Evolutionary conservation across 1,139 yeast genomes (phyloP), one percentile per base, ranked within the genome.

Genomic region (Geotrichum citri-aurantii): DNA sequence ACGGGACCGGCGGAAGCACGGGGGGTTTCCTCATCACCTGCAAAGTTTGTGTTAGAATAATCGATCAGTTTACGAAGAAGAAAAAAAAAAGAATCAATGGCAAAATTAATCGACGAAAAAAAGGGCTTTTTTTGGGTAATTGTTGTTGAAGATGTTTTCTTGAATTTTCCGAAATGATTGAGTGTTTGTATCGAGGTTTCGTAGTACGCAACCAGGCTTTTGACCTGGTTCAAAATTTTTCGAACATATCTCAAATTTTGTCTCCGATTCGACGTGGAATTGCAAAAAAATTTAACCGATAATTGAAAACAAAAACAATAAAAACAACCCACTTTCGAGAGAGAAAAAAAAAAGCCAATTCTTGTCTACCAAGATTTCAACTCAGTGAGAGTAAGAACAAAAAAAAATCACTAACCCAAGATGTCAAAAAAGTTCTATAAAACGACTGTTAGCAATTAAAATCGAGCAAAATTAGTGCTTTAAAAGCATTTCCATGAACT

Each of bases 1-100:
- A 84, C 80, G 64, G 84, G 79, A 64, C 75, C 71, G 63, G 78
- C 69, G 48, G 71, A 68, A 50, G 50, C 56, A 55, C 63, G 57
- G 47, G 62, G 54, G 37, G 63, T 58, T 76, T 82, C 88, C 80
- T 90, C 96, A 84, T 90, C 85, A 71, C 84, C 73, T 59, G 57
- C n/a, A n/a, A n/a, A n/a, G n/a, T n/a, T n/a, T n/a, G n/a, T n/a
- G n/a, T n/a, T n/a, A n/a, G n/a, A n/a, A n/a, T n/a, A n/a, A n/a
- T n/a, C n/a, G n/a, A n/a, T n/a, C n/a, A n/a, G n/a, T n/a, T n/a
- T n/a, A n/a, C n/a, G n/a, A n/a, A n/a, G n/a, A n/a, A n/a, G 29
- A 26, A 26, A 26, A 27, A 56, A 26, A 29, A 33, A 23, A 21
- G 26, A 3, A 46, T 44, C 23, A 31, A 12, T 12, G 6, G 11